Evolutionary conservation across 139 green algal species (phyloP), one percentile per base, ranked within the genome.

Genomic region (Zygnema cylindricum): DNA sequence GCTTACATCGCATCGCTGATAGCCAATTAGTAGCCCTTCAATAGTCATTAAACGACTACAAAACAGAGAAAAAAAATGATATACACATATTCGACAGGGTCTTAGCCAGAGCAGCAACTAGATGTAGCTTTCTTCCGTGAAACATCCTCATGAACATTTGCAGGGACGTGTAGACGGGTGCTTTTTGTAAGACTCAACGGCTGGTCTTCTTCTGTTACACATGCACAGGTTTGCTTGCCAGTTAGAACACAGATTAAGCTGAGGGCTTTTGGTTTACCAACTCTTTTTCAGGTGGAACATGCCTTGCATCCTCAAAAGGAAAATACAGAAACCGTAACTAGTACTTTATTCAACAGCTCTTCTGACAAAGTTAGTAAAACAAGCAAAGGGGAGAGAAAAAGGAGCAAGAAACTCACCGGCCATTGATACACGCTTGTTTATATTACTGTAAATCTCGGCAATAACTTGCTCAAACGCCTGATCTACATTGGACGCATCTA

Each of bases 401-500:
- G 49, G 16, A 16, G 49, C 7, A 63, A 16, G 49, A 16, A 63
- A 16, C 81, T 0, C 41, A 86, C 81, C 81, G 25, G 39, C 25
- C 30, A 32, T 79, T 42, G 83, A 54, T 21, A 88, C 25, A 2
- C 83, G 83, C 42, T 87, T 76, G 87, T 81, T 91, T 25, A 91
- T 81, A 39, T 81, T 86, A 32, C 83, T 91, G 83, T 91, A 89
- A 22, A 91, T 91, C 36, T 91, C 81, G 25, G 76, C 43, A n/a
- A 91, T 83, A 69, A 89, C 81, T 23, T 55, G 88, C 82, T 89
- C 82, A 82, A 91, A 91, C 22, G 87, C 87, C 2, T 86, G 69
- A 30, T 91, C 82, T 2, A 91, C 87, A 84, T 91, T 91, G 16
- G 87, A 89, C 49, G 87, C 82, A 57, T 91, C 87, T n/a, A 91